Base-by-base conservation (phyloP, 306 rosid species). In the Fragaria ananassa region DNA sequence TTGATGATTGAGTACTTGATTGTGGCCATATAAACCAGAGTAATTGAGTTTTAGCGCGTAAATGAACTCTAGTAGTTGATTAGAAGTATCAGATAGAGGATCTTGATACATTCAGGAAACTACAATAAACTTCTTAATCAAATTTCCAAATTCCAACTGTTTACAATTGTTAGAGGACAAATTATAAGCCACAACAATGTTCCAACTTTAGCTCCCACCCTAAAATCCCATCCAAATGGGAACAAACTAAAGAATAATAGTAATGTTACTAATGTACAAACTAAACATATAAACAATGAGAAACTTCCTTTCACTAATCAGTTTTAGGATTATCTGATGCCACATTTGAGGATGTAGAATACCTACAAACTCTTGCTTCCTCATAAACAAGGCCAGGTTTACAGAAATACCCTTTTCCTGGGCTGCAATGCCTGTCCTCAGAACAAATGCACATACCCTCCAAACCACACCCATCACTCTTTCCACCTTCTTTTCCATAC, bases 361-460 rank as follows among this genome's bases (percentile, higher is more conserved):
- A 64, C 77, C 92, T 86, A 83, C 97, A 92, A 56, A 92, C 97
- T 62, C 90, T 83, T 70, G 96, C 93, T 72, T 87, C 90, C 68
- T 74, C 75, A 45, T 80, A 90, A 17, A 90, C 85, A 80, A 84
- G 82, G 14, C 97, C 96, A 66, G 81, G 78, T 41, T 70, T 67
- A 73, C 96, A 92, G 2, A 80, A 60, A 79, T 86, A 92, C 27
- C 89, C 87, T 44, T 83, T 83, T 13, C 58, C 87, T 0, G 97
- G 93, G 69, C 92, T 87, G 50, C 96, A 90, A 79, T 92, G 96
- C 47, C 82, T 76, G 39, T 92, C 89, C 67, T 88, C 82, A 0
- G 84, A 71, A 72, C 96, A 92, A 5, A 88, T 60, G 65, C 93
- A 90, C 0, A 67, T 82, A 72, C 96, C 97, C 68, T 92, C 96